Percentiles rank a stretch among this genome's conserved stretches.
Evolutionary conservation across 2,329 filamentous ascomycete genomes (phyloP).

Genomic region (Cladosporium colombiae): DNA sequence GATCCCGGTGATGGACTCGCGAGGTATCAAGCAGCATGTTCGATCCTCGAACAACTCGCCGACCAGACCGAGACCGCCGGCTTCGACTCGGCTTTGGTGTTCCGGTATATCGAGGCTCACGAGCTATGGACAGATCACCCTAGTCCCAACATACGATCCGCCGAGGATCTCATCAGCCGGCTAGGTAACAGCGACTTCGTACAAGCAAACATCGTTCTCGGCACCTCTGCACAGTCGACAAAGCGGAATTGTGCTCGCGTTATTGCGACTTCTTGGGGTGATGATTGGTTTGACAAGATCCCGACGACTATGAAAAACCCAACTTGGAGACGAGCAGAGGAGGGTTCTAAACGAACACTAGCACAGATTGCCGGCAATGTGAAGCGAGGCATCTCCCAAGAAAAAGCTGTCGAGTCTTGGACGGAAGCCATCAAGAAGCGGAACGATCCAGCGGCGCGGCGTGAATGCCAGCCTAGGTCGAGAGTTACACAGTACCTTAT

Average conservation of each 20-base stretch:
- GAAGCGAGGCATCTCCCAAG: not conserved
- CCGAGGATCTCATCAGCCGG: not conserved
- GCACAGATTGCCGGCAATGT: not conserved
- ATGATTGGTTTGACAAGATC: not conserved
- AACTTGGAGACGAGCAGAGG: not conserved
- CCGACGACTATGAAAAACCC: not conserved
- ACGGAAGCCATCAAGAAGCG: not conserved
- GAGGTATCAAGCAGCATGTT: not conserved
- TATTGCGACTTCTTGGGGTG: not conserved
- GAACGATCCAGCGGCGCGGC: too few species aligned
- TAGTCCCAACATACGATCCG: not conserved
- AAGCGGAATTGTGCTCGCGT: not conserved
- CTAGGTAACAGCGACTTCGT: not conserved
- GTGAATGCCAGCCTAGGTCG: too few species aligned
- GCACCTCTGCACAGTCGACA: not conserved
- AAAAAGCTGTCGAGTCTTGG: not conserved
- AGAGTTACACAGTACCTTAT: too few species aligned
- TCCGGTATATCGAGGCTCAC: not conserved
- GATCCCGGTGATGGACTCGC: not conserved
- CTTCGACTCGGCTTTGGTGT: not conserved
- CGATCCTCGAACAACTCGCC: not conserved
- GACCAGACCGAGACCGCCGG: not conserved
- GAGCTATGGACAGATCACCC: not conserved
- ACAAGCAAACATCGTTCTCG: not conserved
- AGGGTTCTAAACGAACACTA: not conserved